Evolutionary conservation across 257 asterid genomes (phyloP).

Genomic region (Solanum bulbocastanum): DNA sequence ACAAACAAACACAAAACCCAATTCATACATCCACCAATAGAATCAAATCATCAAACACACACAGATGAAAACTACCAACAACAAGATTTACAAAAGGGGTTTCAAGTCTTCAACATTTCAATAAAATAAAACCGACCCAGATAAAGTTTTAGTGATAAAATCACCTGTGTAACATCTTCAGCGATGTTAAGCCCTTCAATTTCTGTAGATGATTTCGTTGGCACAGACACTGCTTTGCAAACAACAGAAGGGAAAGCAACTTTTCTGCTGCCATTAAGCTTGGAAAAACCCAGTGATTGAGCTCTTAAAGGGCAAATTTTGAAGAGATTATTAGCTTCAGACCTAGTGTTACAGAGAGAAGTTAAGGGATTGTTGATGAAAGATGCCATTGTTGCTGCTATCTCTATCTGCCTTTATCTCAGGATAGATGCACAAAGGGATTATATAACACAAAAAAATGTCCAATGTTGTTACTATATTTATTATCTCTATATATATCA

Average conservation of each 20-base stretch:
- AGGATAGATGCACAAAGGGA: background rate
- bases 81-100: background rate
- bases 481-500: background rate
- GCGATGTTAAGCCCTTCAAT: conserved; percentile 90
- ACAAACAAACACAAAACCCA: background rate
- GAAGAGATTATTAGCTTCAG: conserved; percentile 17
- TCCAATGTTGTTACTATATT: background rate
- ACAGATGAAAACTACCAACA: background rate
- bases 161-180: conserved; percentile 91
- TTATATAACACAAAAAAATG: background rate
- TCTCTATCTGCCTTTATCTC: background rate
- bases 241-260: conserved; percentile 5
- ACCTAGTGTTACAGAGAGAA: conserved; percentile 19
- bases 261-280: conserved; percentile 12
- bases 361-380: conserved; percentile 48
- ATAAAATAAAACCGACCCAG: background rate
- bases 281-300: conserved; percentile 2
- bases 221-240: conserved; percentile 59
- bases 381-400: conserved; percentile 32
- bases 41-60: background rate
- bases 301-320: conserved; percentile 15
- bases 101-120: background rate
- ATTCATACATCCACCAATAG: background rate
- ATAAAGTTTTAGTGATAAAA: background rate
- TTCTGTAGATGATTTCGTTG: conserved; percentile 26